A percentile compares a stretch with the other conserved stretches of the same genome.
Evolutionary conservation across 2,329 filamentous ascomycete genomes (phyloP).

Genomic region (Periglandula ipomoeae): DNA sequence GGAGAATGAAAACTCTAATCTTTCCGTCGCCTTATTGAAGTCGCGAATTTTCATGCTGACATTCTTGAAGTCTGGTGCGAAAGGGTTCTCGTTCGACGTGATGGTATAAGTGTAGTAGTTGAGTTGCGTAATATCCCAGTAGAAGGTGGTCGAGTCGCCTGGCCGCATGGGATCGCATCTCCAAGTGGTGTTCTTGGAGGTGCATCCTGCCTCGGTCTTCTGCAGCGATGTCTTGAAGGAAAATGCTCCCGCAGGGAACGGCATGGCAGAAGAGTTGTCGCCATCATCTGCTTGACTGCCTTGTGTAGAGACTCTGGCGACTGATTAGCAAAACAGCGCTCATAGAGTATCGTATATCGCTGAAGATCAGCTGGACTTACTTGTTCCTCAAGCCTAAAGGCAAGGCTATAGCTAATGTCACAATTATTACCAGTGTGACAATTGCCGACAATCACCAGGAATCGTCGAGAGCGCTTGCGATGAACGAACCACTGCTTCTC

Average conservation of each 20-base stretch:
- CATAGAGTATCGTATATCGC: too few relatives aligned
- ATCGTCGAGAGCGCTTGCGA: slow-evolving; percentile 22
- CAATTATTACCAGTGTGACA: slow-evolving; percentile 21
- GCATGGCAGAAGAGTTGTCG: slow-evolving; percentile 3
- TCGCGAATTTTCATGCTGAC: slow-evolving; percentile 40
- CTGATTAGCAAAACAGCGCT: too few relatives aligned
- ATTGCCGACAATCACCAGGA: slow-evolving; percentile 22
- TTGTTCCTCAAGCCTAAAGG: slow-evolving; percentile 28
- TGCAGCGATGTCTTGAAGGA: slow-evolving; percentile 49
- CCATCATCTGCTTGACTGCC: slow-evolving; percentile 3
- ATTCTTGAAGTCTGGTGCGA: slow-evolving; percentile 47
- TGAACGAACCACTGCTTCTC: slow-evolving; percentile 12
- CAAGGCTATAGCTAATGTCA: slow-evolving; percentile 30
- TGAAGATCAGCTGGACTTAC: slow-evolving; percentile 14
- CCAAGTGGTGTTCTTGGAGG: slow-evolving; percentile 49
- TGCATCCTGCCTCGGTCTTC: slow-evolving; percentile 45
- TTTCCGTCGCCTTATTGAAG: slow-evolving; percentile 37
- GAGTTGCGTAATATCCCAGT: slow-evolving; percentile 48
- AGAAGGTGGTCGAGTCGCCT: slow-evolving; percentile 41
- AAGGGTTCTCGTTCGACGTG: slow-evolving; percentile 44
- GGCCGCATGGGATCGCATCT: slow-evolving; percentile 47
- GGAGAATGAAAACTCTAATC: slow-evolving; percentile 47
- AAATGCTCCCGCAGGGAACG: slow-evolving; percentile 56
- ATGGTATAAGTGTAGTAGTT: slow-evolving; percentile 37
- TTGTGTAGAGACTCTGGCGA: slow-evolving; percentile 6